Evolutionary conservation across 495 filamentous ascomycete genomes (phyloP).

Genomic region (Aspergillus nanangensis): DNA sequence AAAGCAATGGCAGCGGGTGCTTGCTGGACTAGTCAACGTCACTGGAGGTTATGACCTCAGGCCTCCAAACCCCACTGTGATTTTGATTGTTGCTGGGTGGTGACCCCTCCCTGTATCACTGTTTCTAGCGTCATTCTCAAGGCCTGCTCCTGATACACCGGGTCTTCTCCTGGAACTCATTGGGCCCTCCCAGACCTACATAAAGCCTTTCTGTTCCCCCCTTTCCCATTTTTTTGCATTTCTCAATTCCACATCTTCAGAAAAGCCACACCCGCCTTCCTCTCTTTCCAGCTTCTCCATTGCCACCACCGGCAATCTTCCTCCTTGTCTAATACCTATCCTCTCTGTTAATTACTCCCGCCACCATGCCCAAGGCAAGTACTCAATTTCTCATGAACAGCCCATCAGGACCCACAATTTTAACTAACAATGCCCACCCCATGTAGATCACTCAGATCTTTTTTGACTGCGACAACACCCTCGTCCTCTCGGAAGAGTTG

Average conservation of each 20-base stretch:
- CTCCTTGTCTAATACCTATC: background rate
- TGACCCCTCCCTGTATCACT: no score
- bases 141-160: no score
- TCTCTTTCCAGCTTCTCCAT: background rate
- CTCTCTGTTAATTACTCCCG: background rate
- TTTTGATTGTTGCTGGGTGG: no score
- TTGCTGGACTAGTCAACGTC: constrained; percentile 6
- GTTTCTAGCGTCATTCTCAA: background rate
- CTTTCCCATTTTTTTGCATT: constrained; percentile 3
- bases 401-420: constrained; percentile 7
- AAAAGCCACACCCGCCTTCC: background rate
- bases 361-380: constrained; percentile 47
- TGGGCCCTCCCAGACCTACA: no score
- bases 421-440: constrained; percentile 18
- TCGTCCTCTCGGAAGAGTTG: constrained; percentile 85
- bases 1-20: no score
- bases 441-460: constrained; percentile 78
- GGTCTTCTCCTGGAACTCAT: no score
- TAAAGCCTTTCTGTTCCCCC: no score
- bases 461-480: constrained; percentile 97
- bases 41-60: constrained; percentile 18
- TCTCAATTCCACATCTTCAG: constrained; percentile 1
- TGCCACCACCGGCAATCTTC: background rate
- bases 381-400: background rate
- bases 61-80: no score